Evolutionary conservation across 1,139 yeast genomes (phyloP), one percentile per base, ranked within the genome.

Genomic region (Taphrina populina): DNA sequence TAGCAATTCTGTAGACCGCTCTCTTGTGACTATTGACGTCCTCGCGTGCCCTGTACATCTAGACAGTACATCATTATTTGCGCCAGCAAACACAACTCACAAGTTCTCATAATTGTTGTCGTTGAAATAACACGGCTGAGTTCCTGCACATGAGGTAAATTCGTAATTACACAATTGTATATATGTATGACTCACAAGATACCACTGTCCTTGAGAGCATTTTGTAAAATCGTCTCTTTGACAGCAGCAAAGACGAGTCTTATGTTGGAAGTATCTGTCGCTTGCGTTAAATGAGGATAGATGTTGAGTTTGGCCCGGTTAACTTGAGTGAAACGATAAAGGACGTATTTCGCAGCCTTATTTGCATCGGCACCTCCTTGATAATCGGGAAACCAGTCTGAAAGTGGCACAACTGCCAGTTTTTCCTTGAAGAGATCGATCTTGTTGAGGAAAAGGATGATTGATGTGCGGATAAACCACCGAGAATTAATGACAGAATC

Each of bases 231-330:
- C 78, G 88, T 77, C 70, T 92, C 98, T 0, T 96, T 88, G 5
- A 88, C 96, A 0, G 97, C 97, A 10, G 87, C 80, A 61, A 92
- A 75, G 23, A 24, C 59, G 20, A 57, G 46, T 34, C 55, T 40
- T 15, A 60, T 59, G 45, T 63, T 64, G 56, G 79, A 75, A 0
- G 95, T 81, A 69, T 94, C 98, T 0, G 98, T 92, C 1, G 99
- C 99, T 72, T 96, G 88, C 1, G 98, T 94, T 62, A 90, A 73
- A 70, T 88, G 96, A 21, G 88, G 84, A 68, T 94, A 94, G 27
- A 90, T 80, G 6, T 56, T 56, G 45, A 88, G 92, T 65, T 84
- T 83, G 10, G 63, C 58, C 52, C 79, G 77, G 1, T 84, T 75
- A 58, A 58, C 60, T 58, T 79, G 74, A 58, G 83, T 67, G 62